These are phyloP conservation scores for Lithospermum erythrorhizon DNA, from an alignment of 257 asterid species.

Conservation along the genomic window DNA sequence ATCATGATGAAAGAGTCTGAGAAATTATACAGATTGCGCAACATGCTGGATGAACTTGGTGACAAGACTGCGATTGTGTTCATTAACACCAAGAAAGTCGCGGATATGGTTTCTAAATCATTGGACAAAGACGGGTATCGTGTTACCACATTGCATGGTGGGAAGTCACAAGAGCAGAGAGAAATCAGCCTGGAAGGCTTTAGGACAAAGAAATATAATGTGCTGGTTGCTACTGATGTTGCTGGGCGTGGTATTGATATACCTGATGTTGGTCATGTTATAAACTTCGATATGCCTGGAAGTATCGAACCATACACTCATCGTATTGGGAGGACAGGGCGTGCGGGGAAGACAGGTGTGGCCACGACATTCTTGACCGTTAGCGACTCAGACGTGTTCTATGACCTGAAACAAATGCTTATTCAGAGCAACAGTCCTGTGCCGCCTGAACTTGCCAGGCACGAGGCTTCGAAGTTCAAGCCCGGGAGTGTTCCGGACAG, in stretches of 20 bases:
- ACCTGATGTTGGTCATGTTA: slow-evolving; percentile 58
- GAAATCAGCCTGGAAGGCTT: slow-evolving; percentile 53
- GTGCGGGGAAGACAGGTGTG: slow-evolving; percentile 61
- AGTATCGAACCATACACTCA: slow-evolving; percentile 50
- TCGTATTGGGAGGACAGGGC: slow-evolving; percentile 60
- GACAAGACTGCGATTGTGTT: slow-evolving; percentile 4
- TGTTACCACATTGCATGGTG: slow-evolving; percentile 57
- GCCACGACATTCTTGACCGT: slow-evolving; percentile 56
- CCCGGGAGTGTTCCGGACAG: neutral
- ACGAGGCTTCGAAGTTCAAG: neutral
- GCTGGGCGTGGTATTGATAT: slow-evolving; percentile 66
- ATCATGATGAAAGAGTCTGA: slow-evolving; percentile 2
- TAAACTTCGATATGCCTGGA: slow-evolving; percentile 49
- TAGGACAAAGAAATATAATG: slow-evolving; percentile 44
- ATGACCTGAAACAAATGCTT: slow-evolving; percentile 53
- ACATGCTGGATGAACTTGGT: neutral
- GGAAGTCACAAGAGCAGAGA: slow-evolving; percentile 53
- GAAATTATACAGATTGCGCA: neutral
- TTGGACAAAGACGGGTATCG: neutral
- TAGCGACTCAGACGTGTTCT: slow-evolving; percentile 48
- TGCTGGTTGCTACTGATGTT: slow-evolving; percentile 54
- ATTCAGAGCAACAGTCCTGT: slow-evolving; percentile 27
- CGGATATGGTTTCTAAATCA: neutral
- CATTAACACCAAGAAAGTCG: slow-evolving; percentile 1
- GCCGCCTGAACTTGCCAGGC: neutral